Evolutionary conservation across 345 rosid species (phyloP), one percentile per base, ranked within the genome.

Genomic region (Heritiera littoralis): DNA sequence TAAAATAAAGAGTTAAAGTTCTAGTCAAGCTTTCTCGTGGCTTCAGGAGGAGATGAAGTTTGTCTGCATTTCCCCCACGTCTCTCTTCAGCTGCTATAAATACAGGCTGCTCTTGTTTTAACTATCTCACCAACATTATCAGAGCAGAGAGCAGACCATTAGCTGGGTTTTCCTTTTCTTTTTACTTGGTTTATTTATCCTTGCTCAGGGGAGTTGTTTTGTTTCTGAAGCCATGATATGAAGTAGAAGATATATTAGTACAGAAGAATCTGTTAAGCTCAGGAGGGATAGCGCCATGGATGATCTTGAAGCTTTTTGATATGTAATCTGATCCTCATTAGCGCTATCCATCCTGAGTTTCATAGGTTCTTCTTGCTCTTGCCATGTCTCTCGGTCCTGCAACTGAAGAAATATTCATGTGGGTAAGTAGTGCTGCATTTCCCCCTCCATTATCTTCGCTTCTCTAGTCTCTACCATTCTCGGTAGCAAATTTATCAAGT

Each of bases 281-380:
- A 86, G 88, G 88, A 86, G 88, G 88, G 88, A 86, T 86, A 86
- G 88, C 86, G 86, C 88, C 85, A 78, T 46, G 55, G 58, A 75
- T 12, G 45, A 59, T 78, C 68, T 46, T 78, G 30, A 63, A n/a
- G n/a, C 23, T 12, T 46, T 2, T 10, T 35, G 12, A 2, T 11
- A 12, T 7, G 52, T 71, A 2, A 59, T 45, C 9, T 20, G 64
- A 66, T 65, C 72, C 13, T 77, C 63, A 23, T 49, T 78, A 30
- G 76, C 76, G 76, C 80, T 78, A 78, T 78, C 80, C 60, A 78
- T 78, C 80, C 76, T 69, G 75, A 78, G 80, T 59, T 78, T 45
- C 68, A 78, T 56, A 13, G 69, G 41, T 78, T 78, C 80, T 78
- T 85, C 79, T 60, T n/a, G 76, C 11, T 83, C 80, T 40, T 70